Evolutionary conservation across 164 flowering plant species (phyloP), one percentile per base, ranked within the genome.

Genomic region (Berberis vulgaris): DNA sequence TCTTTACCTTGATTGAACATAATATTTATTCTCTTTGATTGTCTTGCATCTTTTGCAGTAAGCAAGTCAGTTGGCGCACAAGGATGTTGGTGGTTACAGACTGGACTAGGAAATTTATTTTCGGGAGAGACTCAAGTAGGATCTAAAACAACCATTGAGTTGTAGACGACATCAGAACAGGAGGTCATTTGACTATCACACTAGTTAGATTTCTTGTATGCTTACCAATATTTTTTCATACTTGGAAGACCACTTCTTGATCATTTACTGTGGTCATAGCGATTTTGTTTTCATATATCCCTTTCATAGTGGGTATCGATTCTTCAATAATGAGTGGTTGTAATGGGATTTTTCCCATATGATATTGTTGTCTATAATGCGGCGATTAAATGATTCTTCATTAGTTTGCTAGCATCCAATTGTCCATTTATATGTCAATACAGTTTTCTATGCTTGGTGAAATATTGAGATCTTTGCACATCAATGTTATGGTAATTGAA

Each of bases 1-100:
- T 26, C 26, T 26, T 26, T 26, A 26, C 26, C 26, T 26, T 26
- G 26, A 26, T 0, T 26, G 26, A 26, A 26, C 26, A 26, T 26
- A 26, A 26, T 26, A 26, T 26, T 26, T 26, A 26, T 26, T 26
- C 26, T 45, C 40, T 1, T 47, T 40, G 45, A 4, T 9, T 5
- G 56, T 49, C 2, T 49, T 41, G 26, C 38, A 9, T 8, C 6
- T 12, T 43, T 39, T 50, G 41, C 93, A 92, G 98, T 80, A 92
- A 93, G 69, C 94, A 75, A 72, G 96, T 90, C 26, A 93, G 97
- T 76, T 93, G 98, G 98, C 96, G 98, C 60, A 89, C 89, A 12
- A 83, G 98, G 73, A 76, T 80, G 45, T 67, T 88, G 73, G 98
- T 93, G 78, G 60, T 93, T n/a, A 68, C 86, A 8, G 97, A 93